These are phyloP conservation scores for Trichoderma erinaceum DNA, from an alignment of 495 filamentous ascomycete species.

Conservation along the genomic window DNA sequence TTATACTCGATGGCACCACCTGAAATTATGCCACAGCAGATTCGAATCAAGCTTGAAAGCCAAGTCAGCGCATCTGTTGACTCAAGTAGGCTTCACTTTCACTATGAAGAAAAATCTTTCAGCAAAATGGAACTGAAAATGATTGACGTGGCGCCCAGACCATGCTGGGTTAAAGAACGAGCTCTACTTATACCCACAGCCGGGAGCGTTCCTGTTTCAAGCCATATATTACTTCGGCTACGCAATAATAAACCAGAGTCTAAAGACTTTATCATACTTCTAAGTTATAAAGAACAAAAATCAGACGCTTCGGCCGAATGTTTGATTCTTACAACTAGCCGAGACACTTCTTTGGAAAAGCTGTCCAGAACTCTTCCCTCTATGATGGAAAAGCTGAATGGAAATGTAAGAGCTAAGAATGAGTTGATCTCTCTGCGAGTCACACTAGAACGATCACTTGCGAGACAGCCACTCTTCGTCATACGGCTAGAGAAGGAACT, in stretches of 20 bases:
- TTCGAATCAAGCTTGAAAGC: slow-evolving; percentile 6
- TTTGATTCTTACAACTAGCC: slow-evolving; percentile 16
- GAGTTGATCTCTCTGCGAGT: not conserved
- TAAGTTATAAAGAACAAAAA: slow-evolving; percentile 15
- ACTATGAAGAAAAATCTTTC: slow-evolving; percentile 16
- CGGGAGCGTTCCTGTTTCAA: too few relatives aligned
- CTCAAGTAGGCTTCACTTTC: slow-evolving; percentile 15
- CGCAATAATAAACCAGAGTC: not conserved
- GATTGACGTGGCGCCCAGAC: not conserved
- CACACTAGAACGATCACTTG: not conserved
- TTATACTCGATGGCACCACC: not conserved
- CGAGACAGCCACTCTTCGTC: not conserved
- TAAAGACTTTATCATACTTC: slow-evolving; percentile 19
- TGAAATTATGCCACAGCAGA: not conserved
- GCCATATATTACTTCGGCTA: too few relatives aligned
- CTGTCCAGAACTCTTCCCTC: not conserved
- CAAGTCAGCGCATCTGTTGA: not conserved
- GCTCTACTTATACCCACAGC: too few relatives aligned
- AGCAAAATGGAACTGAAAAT: slow-evolving; percentile 17
- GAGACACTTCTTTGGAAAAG: slow-evolving; percentile 15
- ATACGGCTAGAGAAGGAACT: not conserved
- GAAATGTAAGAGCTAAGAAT: not conserved
- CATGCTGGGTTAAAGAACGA: too few relatives aligned
- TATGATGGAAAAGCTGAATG: not conserved
- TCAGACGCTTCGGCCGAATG: slow-evolving; percentile 7